Evolutionary conservation across 2,329 filamentous ascomycete genomes (phyloP), one percentile per base, ranked within the genome.

Genomic region (Trichoderma oligosporum): DNA sequence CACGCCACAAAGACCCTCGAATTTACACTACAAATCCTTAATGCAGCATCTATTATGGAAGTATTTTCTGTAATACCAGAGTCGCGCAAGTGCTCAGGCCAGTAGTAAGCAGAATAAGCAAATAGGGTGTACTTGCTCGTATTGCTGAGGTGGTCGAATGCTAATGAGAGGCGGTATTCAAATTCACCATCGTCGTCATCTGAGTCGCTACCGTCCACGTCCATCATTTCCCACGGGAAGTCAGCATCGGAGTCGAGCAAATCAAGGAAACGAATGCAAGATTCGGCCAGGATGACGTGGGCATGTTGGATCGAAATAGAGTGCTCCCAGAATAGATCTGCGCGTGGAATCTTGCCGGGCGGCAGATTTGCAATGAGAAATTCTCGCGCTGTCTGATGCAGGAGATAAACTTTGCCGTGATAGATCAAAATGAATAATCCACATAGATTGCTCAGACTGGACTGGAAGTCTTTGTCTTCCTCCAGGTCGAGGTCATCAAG

Each of bases 381-480:
- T 45, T 70, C 68, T 6, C 66, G 60, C 29, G 67, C 69, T 1
- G 68, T 70, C 62, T 71, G 66, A 57, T 71, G 67, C 12, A 71
- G 52, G 24, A 71, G 64, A 44, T 69, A 67, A 38, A 71, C 39
- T 5, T 36, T 67, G 6, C 49, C 60, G 9, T 66, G 41, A 27
- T 71, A 7, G 4, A 69, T 55, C 2, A 62, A 64, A 16, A 71
- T 39, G 25, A 71, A 71, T 3, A 71, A 57, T 2, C 68, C 65
- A 51, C 65, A 70, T 58, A 16, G 63, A 2, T 49, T 45, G 58
- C 67, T 51, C 0, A 69, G 58, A 18, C 60, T 51, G 0, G 0
- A 2, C 22, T 60, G 46, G 22, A 70, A 67, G 12, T 63, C 54
- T 1, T 60, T 24, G 3, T 59, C 29, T n/a, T 61, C 51, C 29